phyloP scores from a whole-genome alignment of 148 eudicot species.

The Persicaria tinctoria region DNA sequence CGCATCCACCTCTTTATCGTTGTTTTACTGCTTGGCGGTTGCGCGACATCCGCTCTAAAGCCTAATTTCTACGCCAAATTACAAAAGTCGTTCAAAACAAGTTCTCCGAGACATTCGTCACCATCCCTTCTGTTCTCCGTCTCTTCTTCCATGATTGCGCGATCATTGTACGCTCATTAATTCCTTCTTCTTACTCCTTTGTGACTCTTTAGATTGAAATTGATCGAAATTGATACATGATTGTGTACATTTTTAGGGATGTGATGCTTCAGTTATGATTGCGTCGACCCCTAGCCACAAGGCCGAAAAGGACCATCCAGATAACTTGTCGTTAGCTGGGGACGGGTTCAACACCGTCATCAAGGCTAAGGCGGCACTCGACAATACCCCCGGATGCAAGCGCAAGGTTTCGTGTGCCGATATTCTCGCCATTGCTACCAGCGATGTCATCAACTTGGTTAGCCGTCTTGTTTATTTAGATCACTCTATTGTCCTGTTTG shows the following conservation, averaged over 20 bases:
- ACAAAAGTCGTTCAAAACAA: background rate
- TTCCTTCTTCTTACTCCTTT: background rate
- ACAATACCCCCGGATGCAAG: constrained; percentile 13
- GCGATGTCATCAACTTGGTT: constrained; percentile 8
- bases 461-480: background rate
- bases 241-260: background rate
- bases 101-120: constrained; percentile 2
- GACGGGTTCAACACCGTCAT: constrained; percentile 81
- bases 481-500: background rate
- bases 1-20: background rate
- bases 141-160: constrained; percentile 7
- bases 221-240: background rate
- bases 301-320: constrained; percentile 73
- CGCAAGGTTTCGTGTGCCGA: constrained; percentile 13
- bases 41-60: background rate
- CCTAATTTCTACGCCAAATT: background rate
- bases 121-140: constrained; percentile 12
- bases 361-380: constrained; percentile 71
- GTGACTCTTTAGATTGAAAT: too few species aligned
- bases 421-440: constrained; percentile 5
- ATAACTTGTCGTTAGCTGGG: constrained; percentile 69
- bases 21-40: background rate
- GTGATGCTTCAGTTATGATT: constrained; percentile 66
- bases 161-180: background rate
- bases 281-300: constrained; percentile 37